Conservation (phyloP, 805 yeast species). For the Yamadazyma laniorum region DNA sequence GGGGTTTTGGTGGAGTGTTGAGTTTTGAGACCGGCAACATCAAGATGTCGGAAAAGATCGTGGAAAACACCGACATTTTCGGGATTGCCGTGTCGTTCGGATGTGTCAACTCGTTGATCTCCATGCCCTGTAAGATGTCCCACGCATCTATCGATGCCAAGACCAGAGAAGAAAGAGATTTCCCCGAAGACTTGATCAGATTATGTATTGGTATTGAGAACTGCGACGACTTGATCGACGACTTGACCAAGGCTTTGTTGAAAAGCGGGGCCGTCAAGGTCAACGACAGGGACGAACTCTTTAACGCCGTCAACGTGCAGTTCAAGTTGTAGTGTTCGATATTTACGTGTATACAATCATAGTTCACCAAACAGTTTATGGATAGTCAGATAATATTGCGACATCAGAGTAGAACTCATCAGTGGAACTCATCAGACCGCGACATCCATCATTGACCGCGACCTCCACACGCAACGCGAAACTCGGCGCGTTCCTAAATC, state of each 20-base stretch:
- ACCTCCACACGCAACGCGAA: too few relatives aligned
- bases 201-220: slow-evolving; percentile 91
- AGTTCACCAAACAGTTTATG: not conserved
- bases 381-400: too few relatives aligned
- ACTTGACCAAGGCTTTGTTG: slow-evolving; percentile 66
- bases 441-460: too few relatives aligned
- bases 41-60: slow-evolving; percentile 63
- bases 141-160: slow-evolving; percentile 94
- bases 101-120: slow-evolving; percentile 86
- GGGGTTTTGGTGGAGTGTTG: slow-evolving; percentile 87
- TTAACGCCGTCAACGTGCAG: slow-evolving; percentile 35
- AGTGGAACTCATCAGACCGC: too few relatives aligned
- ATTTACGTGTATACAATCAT: not conserved
- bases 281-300: slow-evolving; percentile 40
- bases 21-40: slow-evolving; percentile 84
- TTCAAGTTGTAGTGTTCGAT: slow-evolving; percentile 20
- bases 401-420: too few relatives aligned
- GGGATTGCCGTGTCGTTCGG: slow-evolving; percentile 94
- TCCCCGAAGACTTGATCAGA: slow-evolving; percentile 90
- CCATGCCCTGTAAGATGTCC: slow-evolving; percentile 94
- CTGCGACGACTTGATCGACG: slow-evolving; percentile 75
- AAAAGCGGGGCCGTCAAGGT: slow-evolving; percentile 58
- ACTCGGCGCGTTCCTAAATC: too few relatives aligned
- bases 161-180: slow-evolving; percentile 80
- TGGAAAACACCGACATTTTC: slow-evolving; percentile 72